Base-by-base conservation (phyloP, 108 stramenopile genomes). In the Bacterosira constricta region DNA sequence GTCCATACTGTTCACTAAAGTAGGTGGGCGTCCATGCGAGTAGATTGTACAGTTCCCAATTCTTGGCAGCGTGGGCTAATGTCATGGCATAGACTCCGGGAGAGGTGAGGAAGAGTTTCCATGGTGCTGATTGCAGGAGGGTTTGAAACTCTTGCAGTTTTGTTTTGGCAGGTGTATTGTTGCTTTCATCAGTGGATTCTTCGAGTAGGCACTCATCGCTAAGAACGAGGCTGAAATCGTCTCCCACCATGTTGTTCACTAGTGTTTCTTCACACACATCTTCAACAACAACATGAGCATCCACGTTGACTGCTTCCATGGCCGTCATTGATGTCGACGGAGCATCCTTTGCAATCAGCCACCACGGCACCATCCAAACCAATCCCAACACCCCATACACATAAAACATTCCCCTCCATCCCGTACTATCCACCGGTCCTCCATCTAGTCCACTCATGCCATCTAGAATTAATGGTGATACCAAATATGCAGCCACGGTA, bases 21-120 rank as follows among this genome's bases (percentile, higher is more conserved):
- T 93, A 96, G 34, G 93, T 93, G 13, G 95, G 95, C 46, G 89
- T 85, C 95, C 95, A 96, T 1, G 90, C 82, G 11, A 96, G 66
- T 30, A 79, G 49, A 46, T 90, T 91, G 79, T 96, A 96, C 41
- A 96, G 61, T n/a, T 89, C 89, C 88, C 88, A 94, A 67, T 96
- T 96, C 56, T 93, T 92, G 6, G 93, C 86, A 17, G 88, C 90
- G 61, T 96, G 95, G 3, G 93, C 95, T n/a, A 86, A 41, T 8
- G 84, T 79, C 83, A 96, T 90, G 4, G 84, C 89, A 88, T 85
- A 90, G 2, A 88, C 86, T 58, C 88, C 90, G 39, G 58, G 63
- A n/a, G 89, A 91, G 26, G 66, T 60, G 23, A 75, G 29, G 62
- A 94, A 85, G 18, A 59, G 88, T 38, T 51, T 63, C 93, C 91